Evolutionary conservation across 1,284 basidiomycete species (phyloP), one percentile per base, ranked within the genome.

Genomic region (Earliella scabrosa): DNA sequence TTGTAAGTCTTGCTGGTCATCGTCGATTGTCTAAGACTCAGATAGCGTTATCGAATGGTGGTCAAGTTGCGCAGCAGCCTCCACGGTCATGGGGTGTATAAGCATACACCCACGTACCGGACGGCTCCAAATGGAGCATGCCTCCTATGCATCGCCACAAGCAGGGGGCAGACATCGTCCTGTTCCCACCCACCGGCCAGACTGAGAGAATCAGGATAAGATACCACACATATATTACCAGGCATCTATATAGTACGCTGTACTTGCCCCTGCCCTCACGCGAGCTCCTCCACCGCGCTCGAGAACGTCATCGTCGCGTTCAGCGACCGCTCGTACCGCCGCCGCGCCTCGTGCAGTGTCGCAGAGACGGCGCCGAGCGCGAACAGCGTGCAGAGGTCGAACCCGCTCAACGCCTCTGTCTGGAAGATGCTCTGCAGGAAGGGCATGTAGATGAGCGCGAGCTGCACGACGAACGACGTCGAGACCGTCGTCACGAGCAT

Each of bases 401-500:
- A 73, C 18, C 77, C 50, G 27, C 79, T 77, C 14, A 99, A 78
- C 7, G 90, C 86, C 61, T 90, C 90, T 10, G 97, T 99, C 75
- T 98, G 95, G 82, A 98, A 99, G 41, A 99, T 81, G 46, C 83
- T 80, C 73, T 98, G 97, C 79, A 98, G 85, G 58, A 93, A 80
- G 0, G 95, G 92, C 41, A 98, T 81, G 71, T 98, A 99, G 56
- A 99, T 85, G 61, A 98, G 80, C 21, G 82, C 82, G 23, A 98
- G 82, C 73, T 97, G 92, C 34, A 88, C 88, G 50, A 95, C 34
- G 67, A 94, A 87, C 10, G 94, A 96, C 47, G 92, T 80, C 4
- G 87, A 88, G 41, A 97, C 90, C 0, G 97, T 97, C 55, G 87
- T 78, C 55, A 96, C 76, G 54, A 98, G 82, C 93, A 98, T 97